A percentile compares a stretch with the other conserved stretches of the same genome.
Evolutionary conservation across 2,329 filamentous ascomycete species (phyloP).

Genomic region (Neofusicoccum kwambonambiense): DNA sequence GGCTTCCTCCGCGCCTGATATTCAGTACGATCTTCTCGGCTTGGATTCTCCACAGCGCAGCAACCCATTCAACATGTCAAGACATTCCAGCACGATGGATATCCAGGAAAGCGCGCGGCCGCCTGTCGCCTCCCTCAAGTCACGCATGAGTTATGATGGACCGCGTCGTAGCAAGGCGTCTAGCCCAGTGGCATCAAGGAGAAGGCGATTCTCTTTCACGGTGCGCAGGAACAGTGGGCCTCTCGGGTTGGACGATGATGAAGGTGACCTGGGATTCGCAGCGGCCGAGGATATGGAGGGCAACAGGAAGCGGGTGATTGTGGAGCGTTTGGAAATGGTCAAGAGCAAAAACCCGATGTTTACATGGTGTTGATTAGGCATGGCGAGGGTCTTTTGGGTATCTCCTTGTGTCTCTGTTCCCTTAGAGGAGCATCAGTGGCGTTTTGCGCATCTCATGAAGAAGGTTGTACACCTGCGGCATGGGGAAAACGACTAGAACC

Average conservation of each 20-base stretch:
- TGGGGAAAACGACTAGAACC: neutral
- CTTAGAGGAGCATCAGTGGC: constrained; percentile 4
- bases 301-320: constrained; percentile 89
- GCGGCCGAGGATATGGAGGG: constrained; percentile 93
- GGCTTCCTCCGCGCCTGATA: constrained; percentile 45
- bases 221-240: constrained; percentile 35
- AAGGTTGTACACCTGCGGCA: constrained; percentile 11
- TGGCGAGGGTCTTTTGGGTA: neutral
- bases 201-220: constrained; percentile 46
- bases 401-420: neutral
- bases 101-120: constrained; percentile 27
- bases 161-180: constrained; percentile 30
- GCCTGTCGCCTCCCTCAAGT: constrained; percentile 27
- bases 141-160: constrained; percentile 45
- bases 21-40: constrained; percentile 66
- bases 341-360: constrained; percentile 96
- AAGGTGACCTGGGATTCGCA: constrained; percentile 91
- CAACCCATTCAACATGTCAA: constrained; percentile 50
- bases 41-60: constrained; percentile 49
- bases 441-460: neutral
- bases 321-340: constrained; percentile 91
- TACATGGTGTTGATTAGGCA: constrained; percentile 74
- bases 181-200: constrained; percentile 28
- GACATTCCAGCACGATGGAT: constrained; percentile 45
- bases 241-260: constrained; percentile 65